Conservation (phyloP, 805 yeast species). For the Priceomyces melissophilus region DNA sequence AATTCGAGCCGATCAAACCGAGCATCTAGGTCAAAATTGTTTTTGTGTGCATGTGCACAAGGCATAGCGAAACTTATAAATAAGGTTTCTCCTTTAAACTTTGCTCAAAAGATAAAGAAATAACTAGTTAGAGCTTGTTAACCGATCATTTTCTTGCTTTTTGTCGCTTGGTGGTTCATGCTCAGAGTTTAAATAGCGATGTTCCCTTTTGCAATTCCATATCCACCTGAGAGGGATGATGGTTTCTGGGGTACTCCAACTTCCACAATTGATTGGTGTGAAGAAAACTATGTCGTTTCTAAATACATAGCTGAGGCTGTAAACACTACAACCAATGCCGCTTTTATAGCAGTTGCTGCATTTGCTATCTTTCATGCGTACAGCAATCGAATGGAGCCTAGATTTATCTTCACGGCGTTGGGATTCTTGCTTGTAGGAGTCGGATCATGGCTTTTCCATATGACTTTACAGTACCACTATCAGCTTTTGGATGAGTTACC, state of each 20-base stretch:
- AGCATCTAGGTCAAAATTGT: too few relatives aligned
- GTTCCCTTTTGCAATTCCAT: slow-evolving; percentile 51
- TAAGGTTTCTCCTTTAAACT: too few relatives aligned
- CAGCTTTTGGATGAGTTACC: slow-evolving; percentile 95
- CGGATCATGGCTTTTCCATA: slow-evolving; percentile 94
- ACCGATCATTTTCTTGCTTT: too few relatives aligned
- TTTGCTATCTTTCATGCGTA: slow-evolving; percentile 62
- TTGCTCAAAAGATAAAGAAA: too few relatives aligned
- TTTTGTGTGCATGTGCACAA: too few relatives aligned
- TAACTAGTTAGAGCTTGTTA: too few relatives aligned
- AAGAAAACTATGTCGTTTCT: slow-evolving; percentile 28
- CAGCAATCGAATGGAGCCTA: slow-evolving; percentile 57
- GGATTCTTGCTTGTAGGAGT: slow-evolving; percentile 90
- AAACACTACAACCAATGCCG: slow-evolving; percentile 75
- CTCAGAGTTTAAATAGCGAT: slow-evolving; percentile 10
- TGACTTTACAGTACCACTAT: slow-evolving; percentile 87
- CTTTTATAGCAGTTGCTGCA: slow-evolving; percentile 52
- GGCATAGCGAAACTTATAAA: too few relatives aligned
- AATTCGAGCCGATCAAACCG: too few relatives aligned
- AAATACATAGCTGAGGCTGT: slow-evolving; percentile 86
- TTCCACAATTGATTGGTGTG: slow-evolving; percentile 59
- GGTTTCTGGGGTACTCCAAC: slow-evolving; percentile 85
- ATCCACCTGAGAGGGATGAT: slow-evolving; percentile 50
- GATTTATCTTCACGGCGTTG: slow-evolving; percentile 67
- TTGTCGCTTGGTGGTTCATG: too few relatives aligned